These are phyloP conservation scores for Nicotiana obtusifolia DNA, from an alignment of 257 asterid species.

Conservation along the genomic window DNA sequence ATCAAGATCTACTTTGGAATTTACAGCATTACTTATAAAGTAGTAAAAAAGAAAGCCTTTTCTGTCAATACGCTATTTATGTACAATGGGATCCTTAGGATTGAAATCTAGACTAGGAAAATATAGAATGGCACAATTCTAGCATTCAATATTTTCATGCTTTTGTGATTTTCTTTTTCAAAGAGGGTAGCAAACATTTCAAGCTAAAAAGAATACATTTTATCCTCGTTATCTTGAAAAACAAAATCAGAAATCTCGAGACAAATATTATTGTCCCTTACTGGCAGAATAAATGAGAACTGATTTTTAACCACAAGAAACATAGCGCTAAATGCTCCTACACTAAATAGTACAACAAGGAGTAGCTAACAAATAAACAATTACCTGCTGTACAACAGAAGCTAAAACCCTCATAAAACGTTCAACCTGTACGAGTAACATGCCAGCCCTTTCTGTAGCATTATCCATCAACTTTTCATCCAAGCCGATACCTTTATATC, in stretches of 20 bases:
- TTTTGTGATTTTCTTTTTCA: neutral
- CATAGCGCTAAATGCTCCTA: neutral
- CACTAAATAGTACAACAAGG: neutral
- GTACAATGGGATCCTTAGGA: neutral
- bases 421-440: constrained; percentile 75
- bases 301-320: neutral
- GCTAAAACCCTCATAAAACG: constrained; percentile 70
- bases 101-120: neutral
- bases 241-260: neutral
- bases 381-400: constrained; percentile 91
- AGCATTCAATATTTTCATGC: neutral
- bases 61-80: neutral
- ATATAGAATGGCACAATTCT: neutral
- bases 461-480: constrained; percentile 73
- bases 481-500: constrained; percentile 74
- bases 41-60: neutral
- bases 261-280: neutral
- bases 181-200: neutral
- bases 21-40: neutral
- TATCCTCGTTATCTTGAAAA: neutral
- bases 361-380: constrained; percentile 3
- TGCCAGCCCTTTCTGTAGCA: constrained; percentile 88
- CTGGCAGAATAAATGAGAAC: neutral
- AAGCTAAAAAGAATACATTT: neutral
- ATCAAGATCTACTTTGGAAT: neutral